Percentiles rank a stretch among this genome's conserved stretches.
These are phyloP conservation scores for Penicillium ochrochloron DNA, from an alignment of 495 filamentous ascomycete species.

Conservation along the genomic window DNA sequence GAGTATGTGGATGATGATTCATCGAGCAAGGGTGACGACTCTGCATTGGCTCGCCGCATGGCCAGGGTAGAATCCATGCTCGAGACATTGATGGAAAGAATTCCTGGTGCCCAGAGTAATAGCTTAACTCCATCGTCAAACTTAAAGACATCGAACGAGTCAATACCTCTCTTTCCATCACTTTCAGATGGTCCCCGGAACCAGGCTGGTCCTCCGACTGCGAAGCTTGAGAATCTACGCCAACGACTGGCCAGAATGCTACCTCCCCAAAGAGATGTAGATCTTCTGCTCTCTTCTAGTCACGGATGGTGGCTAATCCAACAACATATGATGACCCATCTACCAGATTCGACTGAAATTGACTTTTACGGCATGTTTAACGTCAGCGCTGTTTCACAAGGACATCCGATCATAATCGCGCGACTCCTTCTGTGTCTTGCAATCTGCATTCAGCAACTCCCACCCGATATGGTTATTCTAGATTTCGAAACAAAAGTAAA, in stretches of 20 bases:
- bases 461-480: conserved; percentile 14
- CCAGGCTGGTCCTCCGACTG: conserved; percentile 1
- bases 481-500: conserved; percentile 11
- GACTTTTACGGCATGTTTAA: conserved; percentile 2
- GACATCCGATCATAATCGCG: conserved; percentile 20
- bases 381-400: conserved; percentile 1
- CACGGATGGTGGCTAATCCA: conserved; percentile 22
- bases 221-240: conserved; percentile 13
- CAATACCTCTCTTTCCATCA: background rate
- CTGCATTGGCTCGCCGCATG: conserved; percentile 1
- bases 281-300: conserved; percentile 15
- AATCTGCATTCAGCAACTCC: conserved; percentile 25
- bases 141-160: background rate
- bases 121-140: conserved; percentile 8
- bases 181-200: background rate
- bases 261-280: conserved; percentile 18
- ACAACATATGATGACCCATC: conserved; percentile 20
- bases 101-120: background rate
- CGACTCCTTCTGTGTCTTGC: conserved; percentile 23
- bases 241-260: conserved; percentile 18
- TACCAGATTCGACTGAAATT: conserved; percentile 2
- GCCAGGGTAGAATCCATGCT: conserved; percentile 11
- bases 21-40: conserved; percentile 2
- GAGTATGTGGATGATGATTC: conserved; percentile 23
- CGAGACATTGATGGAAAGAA: background rate